Evolutionary conservation across 441 rosid genomes (phyloP).

Genomic region (Manihot esculenta): DNA sequence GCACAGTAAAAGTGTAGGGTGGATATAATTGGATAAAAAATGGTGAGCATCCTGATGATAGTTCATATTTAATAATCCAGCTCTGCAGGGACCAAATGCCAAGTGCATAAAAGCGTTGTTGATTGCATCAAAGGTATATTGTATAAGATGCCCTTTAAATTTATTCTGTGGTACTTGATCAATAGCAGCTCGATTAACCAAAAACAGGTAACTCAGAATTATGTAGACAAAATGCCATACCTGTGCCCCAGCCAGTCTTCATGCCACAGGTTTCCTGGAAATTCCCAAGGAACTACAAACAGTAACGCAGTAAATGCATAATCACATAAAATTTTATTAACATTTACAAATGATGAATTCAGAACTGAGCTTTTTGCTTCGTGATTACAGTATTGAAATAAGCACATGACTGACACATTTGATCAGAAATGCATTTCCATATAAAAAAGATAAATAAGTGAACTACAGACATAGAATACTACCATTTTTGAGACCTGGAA

Average conservation of each 20-base stretch:
- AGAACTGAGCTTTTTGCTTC: background rate
- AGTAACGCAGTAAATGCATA: conserved; percentile 3
- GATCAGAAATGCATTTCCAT: background rate
- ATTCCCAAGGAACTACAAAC: conserved; percentile 74
- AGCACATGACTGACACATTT: background rate
- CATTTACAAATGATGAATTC: too few relatives aligned
- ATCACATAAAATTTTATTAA: background rate
- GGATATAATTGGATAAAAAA: background rate
- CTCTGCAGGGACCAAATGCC: background rate
- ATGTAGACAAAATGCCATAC: conserved; percentile 33
- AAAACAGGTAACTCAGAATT: background rate
- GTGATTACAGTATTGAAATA: background rate
- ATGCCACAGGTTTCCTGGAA: conserved; percentile 73
- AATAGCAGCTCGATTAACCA: background rate
- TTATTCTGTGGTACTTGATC: background rate
- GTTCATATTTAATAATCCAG: background rate
- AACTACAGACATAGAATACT: background rate
- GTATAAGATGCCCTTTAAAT: background rate
- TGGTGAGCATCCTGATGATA: background rate
- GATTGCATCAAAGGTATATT: conserved; percentile 6
- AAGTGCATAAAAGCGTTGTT: background rate
- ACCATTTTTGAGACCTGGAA: background rate
- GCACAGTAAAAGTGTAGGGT: background rate
- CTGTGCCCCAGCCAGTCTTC: conserved; percentile 87
- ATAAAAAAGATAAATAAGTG: background rate